These are phyloP conservation scores for Citrullus colocynthis DNA, from an alignment of 306 rosid species.

Conservation along the genomic window DNA sequence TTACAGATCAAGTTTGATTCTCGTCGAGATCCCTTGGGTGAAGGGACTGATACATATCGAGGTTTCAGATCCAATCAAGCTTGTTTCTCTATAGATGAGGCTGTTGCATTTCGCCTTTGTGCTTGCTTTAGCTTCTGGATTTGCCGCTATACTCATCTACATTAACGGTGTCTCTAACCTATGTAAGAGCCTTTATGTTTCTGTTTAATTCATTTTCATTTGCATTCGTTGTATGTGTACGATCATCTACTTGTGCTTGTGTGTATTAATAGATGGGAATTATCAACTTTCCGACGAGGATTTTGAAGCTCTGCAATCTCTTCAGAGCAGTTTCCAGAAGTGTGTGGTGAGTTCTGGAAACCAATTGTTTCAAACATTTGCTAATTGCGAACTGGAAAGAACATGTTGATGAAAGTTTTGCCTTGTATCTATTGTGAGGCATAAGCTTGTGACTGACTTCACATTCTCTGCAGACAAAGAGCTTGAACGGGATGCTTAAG, in stretches of 20 bases:
- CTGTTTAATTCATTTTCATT: background rate
- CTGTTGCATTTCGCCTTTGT: slow-evolving; percentile 28
- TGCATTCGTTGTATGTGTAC: background rate
- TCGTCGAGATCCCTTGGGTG: background rate
- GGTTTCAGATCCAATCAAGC: background rate
- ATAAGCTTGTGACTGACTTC: background rate
- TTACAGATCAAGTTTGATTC: background rate
- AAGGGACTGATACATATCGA: background rate
- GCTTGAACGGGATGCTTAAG: background rate
- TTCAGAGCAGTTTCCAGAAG: slow-evolving; percentile 56
- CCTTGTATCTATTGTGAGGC: background rate
- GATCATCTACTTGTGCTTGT: background rate
- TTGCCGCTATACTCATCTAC: slow-evolving; percentile 39
- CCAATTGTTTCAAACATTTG: background rate
- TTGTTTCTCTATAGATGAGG: slow-evolving; percentile 21
- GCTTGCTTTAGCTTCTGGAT: slow-evolving; percentile 34
- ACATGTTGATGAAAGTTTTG: background rate
- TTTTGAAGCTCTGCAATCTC: slow-evolving; percentile 44
- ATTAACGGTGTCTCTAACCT: slow-evolving; percentile 32
- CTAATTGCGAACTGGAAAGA: background rate
- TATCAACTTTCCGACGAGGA: slow-evolving; percentile 50
- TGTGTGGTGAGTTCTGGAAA: slow-evolving; percentile 64
- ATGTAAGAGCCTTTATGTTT: slow-evolving; percentile 13
- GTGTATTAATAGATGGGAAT: slow-evolving; percentile 24
- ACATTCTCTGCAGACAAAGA: background rate